A percentile compares a stretch with the other conserved stretches of the same genome.
These are phyloP conservation scores for Candida albicans DNA, from an alignment of 1,139 yeast genomes.

Conservation along the genomic window DNA sequence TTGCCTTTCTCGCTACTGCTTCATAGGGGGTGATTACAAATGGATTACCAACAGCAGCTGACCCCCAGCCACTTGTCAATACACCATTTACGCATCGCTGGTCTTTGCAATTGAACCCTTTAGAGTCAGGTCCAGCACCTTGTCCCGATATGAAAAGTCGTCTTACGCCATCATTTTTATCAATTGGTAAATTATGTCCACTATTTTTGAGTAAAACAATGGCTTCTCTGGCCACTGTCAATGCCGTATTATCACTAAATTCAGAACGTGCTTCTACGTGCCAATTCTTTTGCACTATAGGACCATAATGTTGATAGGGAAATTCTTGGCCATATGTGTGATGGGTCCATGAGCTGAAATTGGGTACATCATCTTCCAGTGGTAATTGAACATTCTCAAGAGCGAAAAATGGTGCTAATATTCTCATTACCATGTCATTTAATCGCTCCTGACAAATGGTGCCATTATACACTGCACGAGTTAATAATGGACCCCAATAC, in stretches of 20 bases:
- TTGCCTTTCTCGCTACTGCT: slow-evolving; percentile 47
- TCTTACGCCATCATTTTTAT: slow-evolving; percentile 40
- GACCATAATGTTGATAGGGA: slow-evolving; percentile 55
- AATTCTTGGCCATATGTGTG: slow-evolving; percentile 54
- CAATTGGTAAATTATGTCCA: slow-evolving; percentile 52
- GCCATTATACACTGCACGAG: slow-evolving; percentile 55
- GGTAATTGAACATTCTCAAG: slow-evolving; percentile 33
- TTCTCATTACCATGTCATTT: slow-evolving; percentile 62
- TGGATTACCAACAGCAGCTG: slow-evolving; percentile 54
- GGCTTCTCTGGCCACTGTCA: slow-evolving; percentile 58
- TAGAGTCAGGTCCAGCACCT: slow-evolving; percentile 50
- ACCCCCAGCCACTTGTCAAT: slow-evolving; percentile 53
- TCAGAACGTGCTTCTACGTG: slow-evolving; percentile 54
- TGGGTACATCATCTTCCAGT: slow-evolving; percentile 47
- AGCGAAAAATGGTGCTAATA: slow-evolving; percentile 58
- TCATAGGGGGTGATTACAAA: slow-evolving; percentile 56
- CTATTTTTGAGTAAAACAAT: slow-evolving; percentile 53
- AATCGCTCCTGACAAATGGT: slow-evolving; percentile 56
- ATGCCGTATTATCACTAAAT: slow-evolving; percentile 50
- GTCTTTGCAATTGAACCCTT: slow-evolving; percentile 52
- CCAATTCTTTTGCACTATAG: slow-evolving; percentile 53
- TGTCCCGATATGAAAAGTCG: slow-evolving; percentile 47
- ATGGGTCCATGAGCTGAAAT: slow-evolving; percentile 60
- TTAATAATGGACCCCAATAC: slow-evolving; percentile 58
- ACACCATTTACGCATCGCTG: slow-evolving; percentile 50